Percentiles rank a stretch among this genome's conserved stretches.
Evolutionary conservation across 2,329 filamentous ascomycete species (phyloP).

Genomic region (Penicillium hordei): DNA sequence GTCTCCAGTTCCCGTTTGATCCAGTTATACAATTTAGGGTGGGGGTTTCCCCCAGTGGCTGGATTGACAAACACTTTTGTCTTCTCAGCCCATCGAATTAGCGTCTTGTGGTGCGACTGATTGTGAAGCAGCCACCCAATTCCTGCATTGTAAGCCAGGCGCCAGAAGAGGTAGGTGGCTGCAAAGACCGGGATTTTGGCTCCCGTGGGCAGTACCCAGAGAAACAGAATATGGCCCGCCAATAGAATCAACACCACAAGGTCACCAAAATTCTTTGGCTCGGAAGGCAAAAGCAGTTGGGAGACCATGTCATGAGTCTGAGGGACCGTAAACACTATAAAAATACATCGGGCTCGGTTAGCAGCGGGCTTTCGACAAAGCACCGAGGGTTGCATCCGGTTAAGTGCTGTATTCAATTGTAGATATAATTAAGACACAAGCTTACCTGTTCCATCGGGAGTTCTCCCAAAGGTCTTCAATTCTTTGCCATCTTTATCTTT

Average conservation of each 20-base stretch:
- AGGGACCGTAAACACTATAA: constrained; percentile 88
- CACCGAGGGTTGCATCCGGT: not conserved
- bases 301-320: constrained; percentile 99
- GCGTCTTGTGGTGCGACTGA: constrained; percentile 83
- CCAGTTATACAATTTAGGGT: constrained; percentile 77
- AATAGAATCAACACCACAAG: constrained; percentile 75
- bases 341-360: constrained; percentile 20
- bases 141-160: constrained; percentile 86
- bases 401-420: not conserved
- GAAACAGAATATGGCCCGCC: constrained; percentile 68
- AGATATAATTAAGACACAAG: not conserved
- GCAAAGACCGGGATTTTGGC: constrained; percentile 78
- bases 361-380: constrained; percentile 13
- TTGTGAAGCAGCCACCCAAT: constrained; percentile 86
- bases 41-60: constrained; percentile 74
- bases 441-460: constrained; percentile 85
- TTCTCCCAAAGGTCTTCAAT: constrained; percentile 85
- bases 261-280: constrained; percentile 94
- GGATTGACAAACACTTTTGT: constrained; percentile 84
- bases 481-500: constrained; percentile 53
- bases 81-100: constrained; percentile 85
- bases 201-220: constrained; percentile 69
- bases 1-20: constrained; percentile 88
- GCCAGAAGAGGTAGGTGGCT: constrained; percentile 85
- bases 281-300: constrained; percentile 87